Percentiles rank a stretch among this genome's conserved stretches.
These are phyloP conservation scores for Oryza glaberrima DNA, from an alignment of 176 grass and related monocot genomes.

Conservation along the genomic window DNA sequence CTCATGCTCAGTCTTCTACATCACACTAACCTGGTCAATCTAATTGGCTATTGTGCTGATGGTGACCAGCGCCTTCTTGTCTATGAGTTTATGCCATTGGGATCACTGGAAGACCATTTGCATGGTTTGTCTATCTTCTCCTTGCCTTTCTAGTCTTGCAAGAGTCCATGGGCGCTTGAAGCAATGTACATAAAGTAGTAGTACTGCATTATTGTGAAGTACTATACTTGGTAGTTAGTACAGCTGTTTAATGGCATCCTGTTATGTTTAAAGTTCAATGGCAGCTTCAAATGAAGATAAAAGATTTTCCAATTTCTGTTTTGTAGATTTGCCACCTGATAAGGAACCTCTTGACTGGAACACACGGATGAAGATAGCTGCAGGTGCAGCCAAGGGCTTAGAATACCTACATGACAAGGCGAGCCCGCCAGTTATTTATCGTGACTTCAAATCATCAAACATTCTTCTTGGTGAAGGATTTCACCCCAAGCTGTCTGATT, in stretches of 20 bases:
- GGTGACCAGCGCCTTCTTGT: conserved; percentile 91
- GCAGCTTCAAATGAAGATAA: background rate
- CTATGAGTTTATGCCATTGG: conserved; percentile 95
- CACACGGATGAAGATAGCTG: conserved; percentile 91
- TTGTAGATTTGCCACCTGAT: conserved; percentile 75
- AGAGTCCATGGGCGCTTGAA: conserved; percentile 27
- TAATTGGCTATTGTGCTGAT: conserved; percentile 94
- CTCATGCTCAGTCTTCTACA: conserved; percentile 90
- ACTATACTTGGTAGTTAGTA: background rate
- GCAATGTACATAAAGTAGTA: conserved; percentile 23
- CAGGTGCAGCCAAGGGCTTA: conserved; percentile 88
- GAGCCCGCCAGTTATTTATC: conserved; percentile 82
- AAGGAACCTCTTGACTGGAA: conserved; percentile 91
- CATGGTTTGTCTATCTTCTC: conserved; percentile 69
- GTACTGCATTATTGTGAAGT: background rate
- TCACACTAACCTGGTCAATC: conserved; percentile 86
- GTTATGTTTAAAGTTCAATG: background rate
- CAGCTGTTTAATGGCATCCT: conserved; percentile 4
- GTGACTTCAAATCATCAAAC: conserved; percentile 94
- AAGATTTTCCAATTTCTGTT: conserved; percentile 14
- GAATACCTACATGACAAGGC: conserved; percentile 93
- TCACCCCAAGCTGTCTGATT: conserved; percentile 83
- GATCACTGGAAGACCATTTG: conserved; percentile 91
- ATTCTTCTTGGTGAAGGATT: conserved; percentile 89
- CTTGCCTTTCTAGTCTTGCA: conserved; percentile 35